Percentiles rank a stretch among this genome's conserved stretches.
phyloP scores from a whole-genome alignment of 2,329 filamentous ascomycete species.

The Verticillium nubilum region DNA sequence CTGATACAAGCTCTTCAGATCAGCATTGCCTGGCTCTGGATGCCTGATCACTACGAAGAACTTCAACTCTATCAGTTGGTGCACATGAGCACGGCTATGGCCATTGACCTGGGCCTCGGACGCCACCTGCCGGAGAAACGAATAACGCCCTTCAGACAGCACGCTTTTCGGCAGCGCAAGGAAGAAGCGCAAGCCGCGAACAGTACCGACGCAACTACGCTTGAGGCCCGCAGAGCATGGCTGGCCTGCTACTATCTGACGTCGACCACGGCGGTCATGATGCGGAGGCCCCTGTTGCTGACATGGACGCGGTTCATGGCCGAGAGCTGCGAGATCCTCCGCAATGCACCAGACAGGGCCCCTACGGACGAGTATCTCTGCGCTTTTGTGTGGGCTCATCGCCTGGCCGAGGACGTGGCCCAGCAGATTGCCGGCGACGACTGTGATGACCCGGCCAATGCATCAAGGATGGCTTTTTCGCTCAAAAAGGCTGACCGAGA shows the following conservation, averaged over 20 bases:
- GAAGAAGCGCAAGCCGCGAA: slow-evolving; percentile 29
- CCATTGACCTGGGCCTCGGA: slow-evolving; percentile 76
- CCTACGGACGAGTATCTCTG: slow-evolving; percentile 52
- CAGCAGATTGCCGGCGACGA: slow-evolving; percentile 64
- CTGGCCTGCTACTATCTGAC: slow-evolving; percentile 54
- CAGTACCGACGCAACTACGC: slow-evolving; percentile 40
- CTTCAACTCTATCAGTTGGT: slow-evolving; percentile 85
- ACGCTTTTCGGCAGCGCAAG: slow-evolving; percentile 17
- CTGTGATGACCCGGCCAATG: no score
- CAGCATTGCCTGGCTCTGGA: slow-evolving; percentile 75
- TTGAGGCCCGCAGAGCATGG: slow-evolving; percentile 53
- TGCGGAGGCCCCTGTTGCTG: slow-evolving; percentile 56
- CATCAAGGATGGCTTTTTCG: no score
- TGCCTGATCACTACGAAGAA: slow-evolving; percentile 78
- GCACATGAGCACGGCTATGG: slow-evolving; percentile 74
- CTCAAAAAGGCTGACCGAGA: no score
- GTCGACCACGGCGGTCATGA: slow-evolving; percentile 52
- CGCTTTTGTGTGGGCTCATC: slow-evolving; percentile 53
- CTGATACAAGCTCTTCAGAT: slow-evolving; percentile 73
- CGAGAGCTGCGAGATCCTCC: slow-evolving; percentile 51
- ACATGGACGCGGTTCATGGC: slow-evolving; percentile 55
- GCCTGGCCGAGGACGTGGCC: slow-evolving; percentile 63
- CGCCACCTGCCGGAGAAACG: slow-evolving; percentile 27
- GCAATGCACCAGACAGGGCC: slow-evolving; percentile 46
- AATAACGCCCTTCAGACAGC: slow-evolving; percentile 4